These are phyloP conservation scores for Dioscorea alata DNA, from an alignment of 106 monocot species.

Conservation along the genomic window DNA sequence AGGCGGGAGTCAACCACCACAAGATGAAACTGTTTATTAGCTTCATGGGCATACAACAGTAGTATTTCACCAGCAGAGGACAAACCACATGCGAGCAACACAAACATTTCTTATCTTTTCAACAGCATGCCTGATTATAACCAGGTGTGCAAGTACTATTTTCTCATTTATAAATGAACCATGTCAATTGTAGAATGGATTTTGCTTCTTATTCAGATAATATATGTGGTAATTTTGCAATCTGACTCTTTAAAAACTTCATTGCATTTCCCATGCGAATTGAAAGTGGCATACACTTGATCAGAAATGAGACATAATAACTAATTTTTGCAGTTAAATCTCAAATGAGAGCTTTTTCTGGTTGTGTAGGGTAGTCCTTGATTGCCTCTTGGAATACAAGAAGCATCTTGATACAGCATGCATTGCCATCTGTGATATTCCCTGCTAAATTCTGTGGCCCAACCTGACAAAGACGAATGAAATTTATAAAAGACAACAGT, in stretches of 20 bases:
- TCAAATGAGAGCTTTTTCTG: slow-evolving; percentile 56
- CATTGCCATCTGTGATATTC: slow-evolving; percentile 81
- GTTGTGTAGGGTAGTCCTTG: slow-evolving; percentile 67
- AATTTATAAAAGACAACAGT: too few relatives aligned
- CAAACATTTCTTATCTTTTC: slow-evolving; percentile 84
- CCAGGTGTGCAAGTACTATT: slow-evolving; percentile 79
- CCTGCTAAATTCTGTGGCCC: slow-evolving; percentile 82
- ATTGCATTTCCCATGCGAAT: slow-evolving; percentile 98
- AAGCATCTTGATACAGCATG: slow-evolving; percentile 89
- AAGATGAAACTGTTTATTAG: slow-evolving; percentile 72
- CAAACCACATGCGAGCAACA: slow-evolving; percentile 76
- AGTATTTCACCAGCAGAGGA: slow-evolving; percentile 92
- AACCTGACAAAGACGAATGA: slow-evolving; percentile 44
- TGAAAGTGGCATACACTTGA: slow-evolving; percentile 87
- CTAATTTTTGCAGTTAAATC: slow-evolving; percentile 78
- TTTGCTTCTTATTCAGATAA: slow-evolving; percentile 81
- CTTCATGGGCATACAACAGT: slow-evolving; percentile 59
- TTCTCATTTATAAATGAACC: slow-evolving; percentile 88
- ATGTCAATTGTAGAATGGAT: slow-evolving; percentile 74
- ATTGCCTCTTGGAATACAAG: slow-evolving; percentile 81
- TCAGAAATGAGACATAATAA: slow-evolving; percentile 90
- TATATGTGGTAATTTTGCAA: slow-evolving; percentile 57
- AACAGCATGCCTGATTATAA: slow-evolving; percentile 80
- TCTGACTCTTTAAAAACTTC: slow-evolving; percentile 77
- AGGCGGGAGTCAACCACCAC: slow-evolving; percentile 88